phyloP scores from a whole-genome alignment of 2,329 filamentous ascomycete genomes.

The Pseudocercospora vitis region DNA sequence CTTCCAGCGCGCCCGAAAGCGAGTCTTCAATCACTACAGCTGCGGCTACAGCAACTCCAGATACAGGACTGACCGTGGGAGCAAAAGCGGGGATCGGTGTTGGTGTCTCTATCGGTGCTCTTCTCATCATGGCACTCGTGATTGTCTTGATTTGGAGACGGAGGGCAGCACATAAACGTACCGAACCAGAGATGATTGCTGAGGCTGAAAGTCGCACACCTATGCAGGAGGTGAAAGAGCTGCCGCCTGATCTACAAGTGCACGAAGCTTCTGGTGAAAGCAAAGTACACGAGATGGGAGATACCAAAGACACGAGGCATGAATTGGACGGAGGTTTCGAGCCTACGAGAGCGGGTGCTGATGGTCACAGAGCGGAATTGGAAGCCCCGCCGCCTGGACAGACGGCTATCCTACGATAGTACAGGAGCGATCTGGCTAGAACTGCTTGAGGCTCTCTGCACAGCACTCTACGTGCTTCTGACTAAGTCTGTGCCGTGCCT shows the following conservation, averaged over 20 bases:
- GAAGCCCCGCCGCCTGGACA: conserved; percentile 2
- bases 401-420: background rate
- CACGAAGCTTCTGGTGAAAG: conserved; percentile 2
- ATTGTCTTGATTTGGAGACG: conserved; percentile 11
- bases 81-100: conserved; percentile 17
- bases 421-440: background rate
- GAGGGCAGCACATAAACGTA: background rate
- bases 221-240: background rate
- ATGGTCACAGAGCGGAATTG: background rate
- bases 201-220: background rate
- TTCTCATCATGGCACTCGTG: conserved; percentile 3
- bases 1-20: background rate
- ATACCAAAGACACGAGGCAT: background rate
- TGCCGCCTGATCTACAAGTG: background rate
- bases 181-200: background rate
- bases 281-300: background rate
- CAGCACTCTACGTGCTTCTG: too few relatives aligned
- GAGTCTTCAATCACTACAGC: background rate
- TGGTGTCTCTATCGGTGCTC: conserved; percentile 9
- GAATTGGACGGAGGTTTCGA: background rate
- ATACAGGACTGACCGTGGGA: conserved; percentile 8
- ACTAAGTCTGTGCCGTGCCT: too few relatives aligned
- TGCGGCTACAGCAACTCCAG: background rate
- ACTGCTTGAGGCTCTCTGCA: background rate
- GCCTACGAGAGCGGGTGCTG: background rate